Conservation (phyloP, 768 basidiomycete species). For the Lentinula raphanica region DNA sequence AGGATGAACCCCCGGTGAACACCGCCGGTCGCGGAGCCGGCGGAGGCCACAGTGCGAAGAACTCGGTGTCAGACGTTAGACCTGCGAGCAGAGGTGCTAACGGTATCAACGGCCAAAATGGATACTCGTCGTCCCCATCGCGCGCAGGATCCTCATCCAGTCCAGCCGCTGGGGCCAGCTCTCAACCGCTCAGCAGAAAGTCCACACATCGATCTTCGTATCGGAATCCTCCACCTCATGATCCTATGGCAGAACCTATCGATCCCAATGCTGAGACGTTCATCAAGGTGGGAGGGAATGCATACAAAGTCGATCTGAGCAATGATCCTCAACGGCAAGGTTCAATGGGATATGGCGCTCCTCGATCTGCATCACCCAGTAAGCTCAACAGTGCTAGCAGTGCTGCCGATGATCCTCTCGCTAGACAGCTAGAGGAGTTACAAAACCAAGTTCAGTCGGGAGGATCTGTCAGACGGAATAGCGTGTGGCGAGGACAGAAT, state of each 20-base stretch:
- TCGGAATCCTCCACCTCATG: conserved; percentile 22
- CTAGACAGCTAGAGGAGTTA: conserved; percentile 60
- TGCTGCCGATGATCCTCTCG: conserved; percentile 52
- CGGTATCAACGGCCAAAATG: conserved; percentile 22
- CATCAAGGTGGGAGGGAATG: conserved; percentile 63
- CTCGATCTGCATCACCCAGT: conserved; percentile 22
- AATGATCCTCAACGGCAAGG: conserved; percentile 52
- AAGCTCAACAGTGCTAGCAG: conserved; percentile 22
- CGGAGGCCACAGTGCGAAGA: conserved; percentile 35
- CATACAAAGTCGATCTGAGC: conserved; percentile 61
- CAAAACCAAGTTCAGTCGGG: conserved; percentile 40
- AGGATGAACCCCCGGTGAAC: conserved; percentile 49
- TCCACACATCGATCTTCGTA: conserved; percentile 21
- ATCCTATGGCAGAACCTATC: conserved; percentile 53
- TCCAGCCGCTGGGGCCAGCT: conserved; percentile 9
- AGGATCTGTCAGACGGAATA: conserved; percentile 44
- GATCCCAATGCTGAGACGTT: conserved; percentile 62
- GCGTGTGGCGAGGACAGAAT: conserved; percentile 22
- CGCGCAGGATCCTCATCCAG: conserved; percentile 8
- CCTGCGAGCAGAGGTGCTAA: conserved; percentile 23
- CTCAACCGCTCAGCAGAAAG: conserved; percentile 19
- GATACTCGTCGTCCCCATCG: conserved; percentile 11
- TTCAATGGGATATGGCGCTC: conserved; percentile 21
- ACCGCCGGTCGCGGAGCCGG: conserved; percentile 71
- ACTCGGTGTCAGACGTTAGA: conserved; percentile 25